Conservation (phyloP, 139 green algal genomes). For the Pedinophyceae sp. region DNA sequence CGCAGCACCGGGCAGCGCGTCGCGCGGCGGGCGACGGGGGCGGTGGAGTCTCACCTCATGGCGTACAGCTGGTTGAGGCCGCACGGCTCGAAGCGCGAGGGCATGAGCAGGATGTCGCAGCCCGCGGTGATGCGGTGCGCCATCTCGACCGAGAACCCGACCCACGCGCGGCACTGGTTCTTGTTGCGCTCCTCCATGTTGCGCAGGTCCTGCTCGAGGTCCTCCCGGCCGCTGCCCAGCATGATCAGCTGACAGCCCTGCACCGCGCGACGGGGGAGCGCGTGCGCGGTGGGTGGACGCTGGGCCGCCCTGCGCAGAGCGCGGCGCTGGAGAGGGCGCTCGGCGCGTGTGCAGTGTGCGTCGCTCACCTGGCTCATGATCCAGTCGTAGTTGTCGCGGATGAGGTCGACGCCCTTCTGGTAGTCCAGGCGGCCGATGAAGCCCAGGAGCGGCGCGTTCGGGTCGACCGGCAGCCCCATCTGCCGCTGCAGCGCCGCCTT, state of each 20-base stretch:
- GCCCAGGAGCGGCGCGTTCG: conserved; percentile 39
- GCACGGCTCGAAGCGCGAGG: conserved; percentile 27
- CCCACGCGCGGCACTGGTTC: conserved; percentile 64
- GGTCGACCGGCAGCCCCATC: conserved; percentile 75
- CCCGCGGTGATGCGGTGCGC: conserved; percentile 81
- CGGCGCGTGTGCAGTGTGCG: no score
- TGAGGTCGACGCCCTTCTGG: conserved; percentile 97
- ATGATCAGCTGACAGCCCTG: conserved; percentile 95
- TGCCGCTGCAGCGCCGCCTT: conserved; percentile 58
- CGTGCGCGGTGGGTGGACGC: no score
- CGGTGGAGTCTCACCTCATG: not conserved
- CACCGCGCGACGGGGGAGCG: no score
- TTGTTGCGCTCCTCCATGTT: conserved; percentile 28
- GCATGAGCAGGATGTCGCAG: conserved; percentile 51
- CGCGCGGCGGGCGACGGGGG: no score
- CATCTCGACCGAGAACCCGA: conserved; percentile 80
- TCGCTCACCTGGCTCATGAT: conserved; percentile 50
- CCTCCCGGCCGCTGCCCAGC: conserved; percentile 70
- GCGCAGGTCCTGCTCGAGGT: conserved; percentile 58
- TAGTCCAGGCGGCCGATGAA: conserved; percentile 40
- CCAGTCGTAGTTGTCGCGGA: conserved; percentile 74
- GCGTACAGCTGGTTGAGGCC: conserved; percentile 19
- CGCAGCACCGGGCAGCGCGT: not conserved
- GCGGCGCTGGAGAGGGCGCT: no score
- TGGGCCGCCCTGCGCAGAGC: no score